These are phyloP conservation scores for Tanacetum coccineum DNA, from an alignment of 129 eudicot species.

Conservation along the genomic window DNA sequence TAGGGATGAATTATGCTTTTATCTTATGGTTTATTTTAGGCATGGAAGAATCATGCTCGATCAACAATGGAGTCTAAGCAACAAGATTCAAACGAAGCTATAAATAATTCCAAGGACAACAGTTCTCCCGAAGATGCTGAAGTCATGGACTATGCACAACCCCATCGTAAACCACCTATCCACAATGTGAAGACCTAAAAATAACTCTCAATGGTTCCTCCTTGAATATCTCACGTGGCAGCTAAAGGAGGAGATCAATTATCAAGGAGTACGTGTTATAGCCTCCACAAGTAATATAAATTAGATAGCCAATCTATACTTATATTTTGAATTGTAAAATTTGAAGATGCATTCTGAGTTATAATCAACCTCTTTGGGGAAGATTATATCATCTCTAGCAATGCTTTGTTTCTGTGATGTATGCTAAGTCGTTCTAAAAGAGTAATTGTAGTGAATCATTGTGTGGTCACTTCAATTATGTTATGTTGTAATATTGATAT, in stretches of 20 bases:
- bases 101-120: slow-evolving; percentile 28
- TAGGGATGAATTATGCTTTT: background rate
- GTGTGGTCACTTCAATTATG: slow-evolving; percentile 37
- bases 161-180: slow-evolving; percentile 89
- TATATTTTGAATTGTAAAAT: slow-evolving; percentile 15
- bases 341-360: slow-evolving; percentile 18
- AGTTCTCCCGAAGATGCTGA: slow-evolving; percentile 53
- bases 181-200: slow-evolving; percentile 62
- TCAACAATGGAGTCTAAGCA: slow-evolving; percentile 42
- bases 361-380: slow-evolving; percentile 14
- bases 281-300: background rate
- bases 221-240: background rate
- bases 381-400: slow-evolving; percentile 30
- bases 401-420: slow-evolving; percentile 30
- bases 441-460: slow-evolving; percentile 33
- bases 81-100: slow-evolving; percentile 38
- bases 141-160: slow-evolving; percentile 87
- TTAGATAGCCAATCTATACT: background rate
- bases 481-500: slow-evolving; percentile 25
- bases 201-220: slow-evolving; percentile 10
- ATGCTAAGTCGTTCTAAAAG: slow-evolving; percentile 24
- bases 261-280: slow-evolving; percentile 7
- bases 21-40: slow-evolving; percentile 31
- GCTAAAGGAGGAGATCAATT: slow-evolving; percentile 16
- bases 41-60: slow-evolving; percentile 49